phyloP scores from a whole-genome alignment of 2,329 filamentous ascomycete genomes.

The Acarospora socialis region DNA sequence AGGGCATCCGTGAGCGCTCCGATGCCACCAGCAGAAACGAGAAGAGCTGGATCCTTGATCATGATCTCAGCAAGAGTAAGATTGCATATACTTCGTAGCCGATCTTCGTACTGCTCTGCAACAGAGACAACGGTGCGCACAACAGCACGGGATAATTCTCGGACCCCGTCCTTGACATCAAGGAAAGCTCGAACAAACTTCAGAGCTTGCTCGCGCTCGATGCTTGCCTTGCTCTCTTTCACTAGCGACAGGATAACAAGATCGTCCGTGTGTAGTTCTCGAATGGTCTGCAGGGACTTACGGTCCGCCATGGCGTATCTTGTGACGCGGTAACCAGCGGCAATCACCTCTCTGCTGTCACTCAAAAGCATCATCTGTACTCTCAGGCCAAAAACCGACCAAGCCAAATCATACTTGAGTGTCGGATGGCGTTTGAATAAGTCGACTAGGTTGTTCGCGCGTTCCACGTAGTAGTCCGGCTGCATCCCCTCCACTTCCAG shows the following conservation, averaged over 20 bases:
- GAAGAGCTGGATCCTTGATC: constrained; percentile 65
- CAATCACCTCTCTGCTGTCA: constrained; percentile 88
- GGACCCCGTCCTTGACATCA: constrained; percentile 83
- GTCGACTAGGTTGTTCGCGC: constrained; percentile 85
- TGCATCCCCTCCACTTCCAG: constrained; percentile 77
- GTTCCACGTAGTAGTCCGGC: constrained; percentile 87
- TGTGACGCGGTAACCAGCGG: constrained; percentile 83
- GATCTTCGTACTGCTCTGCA: constrained; percentile 73
- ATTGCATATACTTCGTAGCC: constrained; percentile 76
- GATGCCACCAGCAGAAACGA: constrained; percentile 73
- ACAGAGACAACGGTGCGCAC: constrained; percentile 83
- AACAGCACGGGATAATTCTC: constrained; percentile 73
- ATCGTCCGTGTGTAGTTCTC: constrained; percentile 78
- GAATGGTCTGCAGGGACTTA: constrained; percentile 75
- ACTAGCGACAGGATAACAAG: constrained; percentile 83
- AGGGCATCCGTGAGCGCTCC: constrained; percentile 81
- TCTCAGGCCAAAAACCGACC: constrained; percentile 84
- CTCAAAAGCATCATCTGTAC: constrained; percentile 95
- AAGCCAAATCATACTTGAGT: constrained; percentile 90
- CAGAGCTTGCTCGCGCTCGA: constrained; percentile 89
- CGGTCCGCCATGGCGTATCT: constrained; percentile 90
- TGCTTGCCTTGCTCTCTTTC: constrained; percentile 91
- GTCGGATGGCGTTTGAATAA: constrained; percentile 89
- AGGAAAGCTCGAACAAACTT: constrained; percentile 93
- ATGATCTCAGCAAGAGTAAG: constrained; percentile 88